Conservation (phyloP, 805 yeast species). For the Brettanomyces naardenensis region DNA sequence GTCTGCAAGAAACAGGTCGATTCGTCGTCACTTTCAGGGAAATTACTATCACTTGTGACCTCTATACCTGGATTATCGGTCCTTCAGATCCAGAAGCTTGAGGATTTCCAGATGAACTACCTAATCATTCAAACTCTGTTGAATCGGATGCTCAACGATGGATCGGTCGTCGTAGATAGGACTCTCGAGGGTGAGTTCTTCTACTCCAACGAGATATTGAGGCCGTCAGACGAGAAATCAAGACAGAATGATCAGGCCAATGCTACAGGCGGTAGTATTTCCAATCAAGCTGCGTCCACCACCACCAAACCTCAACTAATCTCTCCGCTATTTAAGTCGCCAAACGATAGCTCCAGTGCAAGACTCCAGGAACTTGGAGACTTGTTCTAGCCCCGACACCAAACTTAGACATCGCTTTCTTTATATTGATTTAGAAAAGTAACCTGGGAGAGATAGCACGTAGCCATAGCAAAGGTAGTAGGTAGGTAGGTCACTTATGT, state of each 20-base stretch:
- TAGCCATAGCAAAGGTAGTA: background rate
- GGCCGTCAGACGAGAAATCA: too few species aligned
- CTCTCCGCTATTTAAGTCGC: constrained; percentile 4
- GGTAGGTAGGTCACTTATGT: too few species aligned
- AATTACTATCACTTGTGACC: constrained; percentile 13
- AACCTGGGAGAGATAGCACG: background rate
- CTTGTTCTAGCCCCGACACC: too few species aligned
- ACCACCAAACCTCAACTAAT: too few species aligned
- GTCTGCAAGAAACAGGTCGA: constrained; percentile 19
- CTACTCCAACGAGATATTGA: constrained; percentile 21
- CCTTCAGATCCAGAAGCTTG: constrained; percentile 19
- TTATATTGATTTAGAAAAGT: background rate
- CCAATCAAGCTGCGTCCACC: too few species aligned
- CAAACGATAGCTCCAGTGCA: background rate
- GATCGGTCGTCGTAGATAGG: constrained; percentile 22
- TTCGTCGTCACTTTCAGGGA: constrained; percentile 17
- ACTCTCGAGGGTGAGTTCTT: constrained; percentile 22
- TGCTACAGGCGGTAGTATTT: too few species aligned
- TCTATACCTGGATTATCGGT: constrained; percentile 20
- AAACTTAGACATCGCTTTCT: too few species aligned
- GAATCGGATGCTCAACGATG: constrained; percentile 15
- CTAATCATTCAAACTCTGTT: constrained; percentile 23
- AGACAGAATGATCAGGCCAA: too few species aligned
- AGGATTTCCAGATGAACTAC: constrained; percentile 21
- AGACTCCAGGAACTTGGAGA: constrained; percentile 9